Base-by-base conservation (phyloP, 2,329 filamentous ascomycete species). In the Fusarium chaquense region DNA sequence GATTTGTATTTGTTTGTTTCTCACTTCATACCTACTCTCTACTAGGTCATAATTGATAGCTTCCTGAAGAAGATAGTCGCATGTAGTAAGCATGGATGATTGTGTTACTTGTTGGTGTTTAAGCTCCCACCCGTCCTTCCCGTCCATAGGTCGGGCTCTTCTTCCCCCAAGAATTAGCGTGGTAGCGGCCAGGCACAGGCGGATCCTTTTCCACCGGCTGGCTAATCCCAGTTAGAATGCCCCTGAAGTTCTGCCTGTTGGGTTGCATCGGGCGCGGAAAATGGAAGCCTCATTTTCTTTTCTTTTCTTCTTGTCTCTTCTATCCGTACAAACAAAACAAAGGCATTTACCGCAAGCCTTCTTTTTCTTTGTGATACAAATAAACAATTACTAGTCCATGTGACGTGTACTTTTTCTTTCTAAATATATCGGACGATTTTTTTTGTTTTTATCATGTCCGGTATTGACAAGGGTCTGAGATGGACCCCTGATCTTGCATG, bases 251-350 rank as follows among this genome's bases (percentile, higher is more conserved):
- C 28, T 43, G 32, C 35, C 33, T 51, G 49, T 44, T 32, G 24
- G 33, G 40, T 52, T 24, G 6, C 40, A 32, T 49, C 11, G 43
- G 53, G 32, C 28, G 43, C 15, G 13, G 26, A 33, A 57, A 40
- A 40, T 40, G 36, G 36, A 40, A 63, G 67, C 67, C 58, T 70
- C 67, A 44, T 49, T 54, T 51, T 60, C 47, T 32, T 51, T 70
- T 70, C 55, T 54, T 50, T 55, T 51, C 26, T n/a, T 26, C 20
- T 70, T 51, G 43, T 45, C 43, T 50, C 16, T n/a, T 24, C 32
- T 12, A 18, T 26, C 18, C 16, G 3, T 40, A 6, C 45, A 36
- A 36, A 56, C 53, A 51, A 57, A 67, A 59, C 45, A 56, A 41
- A 54, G 33, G 33, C 38, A 58, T 47, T 50, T 38, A 7, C 20